Percentiles rank a stretch among this genome's conserved stretches.
Evolutionary conservation across 1,284 basidiomycete species (phyloP).

Genomic region (Apiotrichum veenhuisii): DNA sequence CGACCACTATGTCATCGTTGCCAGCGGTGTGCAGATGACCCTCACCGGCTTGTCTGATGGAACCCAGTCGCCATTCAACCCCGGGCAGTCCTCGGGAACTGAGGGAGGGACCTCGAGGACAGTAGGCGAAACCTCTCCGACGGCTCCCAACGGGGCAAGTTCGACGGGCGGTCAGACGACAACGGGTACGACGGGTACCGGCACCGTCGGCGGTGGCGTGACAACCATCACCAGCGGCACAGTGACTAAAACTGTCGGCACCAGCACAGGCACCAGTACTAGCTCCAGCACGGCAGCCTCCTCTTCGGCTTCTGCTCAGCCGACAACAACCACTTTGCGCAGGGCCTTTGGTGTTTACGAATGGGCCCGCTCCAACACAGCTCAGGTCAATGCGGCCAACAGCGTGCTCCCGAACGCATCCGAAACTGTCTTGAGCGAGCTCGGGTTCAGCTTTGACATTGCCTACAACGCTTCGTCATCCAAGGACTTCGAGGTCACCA

Average conservation of each 20-base stretch:
- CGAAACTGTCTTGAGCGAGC: constrained; percentile 64
- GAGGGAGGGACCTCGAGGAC: too few relatives aligned
- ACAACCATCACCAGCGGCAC: too few relatives aligned
- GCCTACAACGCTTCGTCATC: constrained; percentile 41
- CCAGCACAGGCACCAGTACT: not conserved
- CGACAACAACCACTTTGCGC: constrained; percentile 18
- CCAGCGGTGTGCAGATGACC: constrained; percentile 69
- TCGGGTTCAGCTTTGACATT: constrained; percentile 59
- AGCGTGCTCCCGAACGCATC: constrained; percentile 61
- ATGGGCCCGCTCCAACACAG: constrained; percentile 23
- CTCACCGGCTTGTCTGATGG: constrained; percentile 43
- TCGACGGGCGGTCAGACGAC: too few relatives aligned
- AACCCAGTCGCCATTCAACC: not conserved
- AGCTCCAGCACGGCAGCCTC: not conserved
- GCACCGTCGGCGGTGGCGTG: too few relatives aligned
- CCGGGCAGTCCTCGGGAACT: too few relatives aligned
- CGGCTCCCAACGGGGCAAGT: too few relatives aligned
- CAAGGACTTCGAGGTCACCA: constrained; percentile 52
- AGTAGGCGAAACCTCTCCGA: too few relatives aligned
- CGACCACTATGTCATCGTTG: constrained; percentile 72
- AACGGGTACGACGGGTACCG: too few relatives aligned
- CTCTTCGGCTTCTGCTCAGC: constrained; percentile 16
- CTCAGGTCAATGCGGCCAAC: constrained; percentile 34
- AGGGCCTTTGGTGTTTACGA: constrained; percentile 43
- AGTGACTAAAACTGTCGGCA: not conserved